These are phyloP conservation scores for Penicillium sp. DNA, from an alignment of 2,329 filamentous ascomycete species.

Conservation along the genomic window DNA sequence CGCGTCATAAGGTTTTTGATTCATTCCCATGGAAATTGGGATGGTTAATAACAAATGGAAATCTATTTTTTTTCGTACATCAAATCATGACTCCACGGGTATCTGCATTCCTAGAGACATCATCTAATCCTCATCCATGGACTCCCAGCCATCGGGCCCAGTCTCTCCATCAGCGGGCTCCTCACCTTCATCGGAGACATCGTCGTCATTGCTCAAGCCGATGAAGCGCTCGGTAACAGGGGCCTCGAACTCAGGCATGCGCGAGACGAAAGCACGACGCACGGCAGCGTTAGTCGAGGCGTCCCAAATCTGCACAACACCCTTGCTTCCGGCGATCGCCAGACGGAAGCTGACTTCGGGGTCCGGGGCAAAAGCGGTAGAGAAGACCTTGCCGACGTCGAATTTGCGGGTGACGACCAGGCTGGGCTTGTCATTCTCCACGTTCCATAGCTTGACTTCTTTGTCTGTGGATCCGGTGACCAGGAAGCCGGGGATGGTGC, in stretches of 20 bases:
- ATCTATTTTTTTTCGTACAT: conserved; percentile 26
- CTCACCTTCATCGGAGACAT: conserved; percentile 63
- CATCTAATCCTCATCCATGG: conserved; percentile 52
- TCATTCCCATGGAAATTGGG: background rate
- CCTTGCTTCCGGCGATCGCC: conserved; percentile 91
- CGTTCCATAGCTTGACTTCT: conserved; percentile 95
- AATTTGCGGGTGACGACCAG: conserved; percentile 91
- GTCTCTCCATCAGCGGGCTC: conserved; percentile 51
- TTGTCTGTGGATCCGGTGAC: conserved; percentile 92
- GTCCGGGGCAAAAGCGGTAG: conserved; percentile 85
- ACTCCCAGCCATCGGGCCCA: conserved; percentile 53
- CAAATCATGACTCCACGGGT: conserved; percentile 23
- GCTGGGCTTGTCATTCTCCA: conserved; percentile 73
- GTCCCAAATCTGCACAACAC: conserved; percentile 91
- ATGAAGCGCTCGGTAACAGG: conserved; percentile 73
- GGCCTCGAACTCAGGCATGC: conserved; percentile 60
- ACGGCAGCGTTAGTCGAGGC: conserved; percentile 90
- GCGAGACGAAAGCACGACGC: conserved; percentile 75
- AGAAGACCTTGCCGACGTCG: conserved; percentile 93
- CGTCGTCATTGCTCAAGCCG: conserved; percentile 66
- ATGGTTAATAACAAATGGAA: conserved; percentile 4
- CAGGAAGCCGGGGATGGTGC: conserved; percentile 84
- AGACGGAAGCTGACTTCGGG: conserved; percentile 86
- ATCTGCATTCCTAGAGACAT: conserved; percentile 13
- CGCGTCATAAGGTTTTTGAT: background rate